Evolutionary conservation across 1,139 yeast genomes (phyloP), one percentile per base, ranked within the genome.

Genomic region (Wickerhamomyces sp.): DNA sequence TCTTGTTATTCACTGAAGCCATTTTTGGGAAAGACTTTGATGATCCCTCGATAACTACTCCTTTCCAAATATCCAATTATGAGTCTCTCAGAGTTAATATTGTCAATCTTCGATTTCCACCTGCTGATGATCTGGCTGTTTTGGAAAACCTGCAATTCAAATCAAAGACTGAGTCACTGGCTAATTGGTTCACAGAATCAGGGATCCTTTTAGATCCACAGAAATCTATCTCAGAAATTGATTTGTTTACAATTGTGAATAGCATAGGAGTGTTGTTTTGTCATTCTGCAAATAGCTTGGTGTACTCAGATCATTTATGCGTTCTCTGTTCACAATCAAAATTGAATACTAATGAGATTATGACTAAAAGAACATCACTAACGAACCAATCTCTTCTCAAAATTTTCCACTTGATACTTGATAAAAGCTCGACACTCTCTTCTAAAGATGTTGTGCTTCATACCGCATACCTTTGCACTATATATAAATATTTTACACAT

Each of bases 401-500:
- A 20, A 14, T 13, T 5, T 15, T 14, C 16, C 4, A 10, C 19
- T 13, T 13, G 10, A 13, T 19, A 13, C 5, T 30, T 22, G 19
- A 19, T 3, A 16, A 20, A 5, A 25, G 12, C 6, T 12, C 16
- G 8, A 7, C 47, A 1, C n/a, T 38, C 19, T 43, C 51, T 21
- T 41, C 55, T 18, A 51, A 51, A 41, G 63, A 56, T 44, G 58
- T 47, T 14, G 42, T 61, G 15, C 38, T 66, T n/a, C 45, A 60
- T 4, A 63, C 74, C 39, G 72, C 76, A 35, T 58, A 72, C 9
- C 55, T 81, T 18, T 46, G 76, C 1, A 49, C 76, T 0, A 44
- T 81, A 4, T 68, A 64, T 51, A 71, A 72, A 49, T 49, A 78
- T 2, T 73, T 78, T 41, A 59, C 67, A 5, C 74, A 77, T 26